phyloP scores from a whole-genome alignment of 106 monocot genomes.

The Dactylorhiza incarnata region DNA sequence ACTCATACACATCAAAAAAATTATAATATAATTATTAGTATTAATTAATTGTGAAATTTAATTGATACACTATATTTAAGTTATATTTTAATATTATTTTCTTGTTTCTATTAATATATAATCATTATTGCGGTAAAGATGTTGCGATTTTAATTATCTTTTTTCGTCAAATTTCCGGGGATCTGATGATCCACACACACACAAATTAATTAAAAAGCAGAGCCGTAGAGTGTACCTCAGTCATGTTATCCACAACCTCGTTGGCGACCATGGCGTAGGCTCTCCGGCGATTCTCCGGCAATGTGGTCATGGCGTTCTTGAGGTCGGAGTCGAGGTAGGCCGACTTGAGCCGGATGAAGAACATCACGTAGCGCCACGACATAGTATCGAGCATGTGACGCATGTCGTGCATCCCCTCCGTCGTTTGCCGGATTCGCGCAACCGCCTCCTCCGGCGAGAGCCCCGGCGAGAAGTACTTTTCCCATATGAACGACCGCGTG shows the following conservation, averaged over 20 bases:
- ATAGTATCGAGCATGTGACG: constrained; percentile 84
- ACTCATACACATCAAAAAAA: too few relatives aligned
- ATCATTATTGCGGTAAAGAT: too few relatives aligned
- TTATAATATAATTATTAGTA: too few relatives aligned
- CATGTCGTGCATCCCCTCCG: constrained; percentile 63
- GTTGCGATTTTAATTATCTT: too few relatives aligned
- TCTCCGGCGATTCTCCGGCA: constrained; percentile 42
- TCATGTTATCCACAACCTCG: constrained; percentile 76
- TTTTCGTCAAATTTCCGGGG: too few relatives aligned
- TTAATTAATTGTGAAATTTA: too few relatives aligned
- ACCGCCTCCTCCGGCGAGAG: constrained; percentile 70
- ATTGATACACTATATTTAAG: too few relatives aligned
- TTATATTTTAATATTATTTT: too few relatives aligned
- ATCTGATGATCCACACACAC: too few relatives aligned
- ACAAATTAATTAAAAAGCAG: too few relatives aligned
- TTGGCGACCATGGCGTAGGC: constrained; percentile 56
- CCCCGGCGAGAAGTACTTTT: constrained; percentile 68
- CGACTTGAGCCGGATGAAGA: constrained; percentile 61
- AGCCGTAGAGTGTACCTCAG: constrained; percentile 52
- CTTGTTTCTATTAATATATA: too few relatives aligned
- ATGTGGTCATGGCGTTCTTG: constrained; percentile 53
- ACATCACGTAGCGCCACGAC: constrained; percentile 81
- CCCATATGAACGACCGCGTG: constrained; percentile 56
- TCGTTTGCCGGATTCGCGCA: constrained; percentile 73
- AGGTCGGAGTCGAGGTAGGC: constrained; percentile 80